Evolutionary conservation across 2,329 filamentous ascomycete species (phyloP).

Genomic region (Salinomyces thailandicus): DNA sequence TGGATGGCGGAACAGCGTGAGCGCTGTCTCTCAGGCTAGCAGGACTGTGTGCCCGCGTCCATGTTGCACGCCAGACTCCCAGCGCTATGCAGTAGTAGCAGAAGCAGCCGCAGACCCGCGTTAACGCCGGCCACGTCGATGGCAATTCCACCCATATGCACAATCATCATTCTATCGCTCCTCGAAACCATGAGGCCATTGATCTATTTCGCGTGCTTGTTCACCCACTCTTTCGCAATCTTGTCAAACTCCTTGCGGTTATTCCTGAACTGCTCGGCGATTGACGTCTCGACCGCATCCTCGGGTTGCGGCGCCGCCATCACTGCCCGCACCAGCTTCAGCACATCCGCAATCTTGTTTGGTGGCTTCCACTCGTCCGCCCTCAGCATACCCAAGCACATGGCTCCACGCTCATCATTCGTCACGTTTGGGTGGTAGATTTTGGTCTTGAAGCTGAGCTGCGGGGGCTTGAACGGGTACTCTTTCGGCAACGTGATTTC

Average conservation of each 20-base stretch:
- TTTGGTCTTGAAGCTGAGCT: slow-evolving; percentile 71
- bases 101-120: slow-evolving; percentile 1
- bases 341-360: slow-evolving; percentile 62
- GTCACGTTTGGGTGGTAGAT: slow-evolving; percentile 94
- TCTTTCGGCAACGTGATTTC: slow-evolving; percentile 62
- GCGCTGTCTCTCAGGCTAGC: neutral
- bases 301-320: slow-evolving; percentile 75
- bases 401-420: slow-evolving; percentile 72
- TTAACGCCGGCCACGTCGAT: slow-evolving; percentile 1
- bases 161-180: neutral
- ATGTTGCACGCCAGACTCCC: slow-evolving; percentile 2
- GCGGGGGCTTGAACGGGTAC: slow-evolving; percentile 84
- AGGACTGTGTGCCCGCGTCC: neutral
- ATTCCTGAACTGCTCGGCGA: slow-evolving; percentile 72
- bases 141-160: neutral
- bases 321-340: slow-evolving; percentile 65
- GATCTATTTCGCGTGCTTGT: slow-evolving; percentile 54
- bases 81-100: slow-evolving; percentile 5
- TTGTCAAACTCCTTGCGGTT: slow-evolving; percentile 61
- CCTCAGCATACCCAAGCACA: slow-evolving; percentile 78
- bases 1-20: no score
- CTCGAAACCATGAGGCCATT: no score
- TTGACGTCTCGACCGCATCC: slow-evolving; percentile 76
- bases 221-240: slow-evolving; percentile 62
- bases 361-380: slow-evolving; percentile 87